Base-by-base conservation (phyloP, 345 rosid species). In the Brassica incana region DNA sequence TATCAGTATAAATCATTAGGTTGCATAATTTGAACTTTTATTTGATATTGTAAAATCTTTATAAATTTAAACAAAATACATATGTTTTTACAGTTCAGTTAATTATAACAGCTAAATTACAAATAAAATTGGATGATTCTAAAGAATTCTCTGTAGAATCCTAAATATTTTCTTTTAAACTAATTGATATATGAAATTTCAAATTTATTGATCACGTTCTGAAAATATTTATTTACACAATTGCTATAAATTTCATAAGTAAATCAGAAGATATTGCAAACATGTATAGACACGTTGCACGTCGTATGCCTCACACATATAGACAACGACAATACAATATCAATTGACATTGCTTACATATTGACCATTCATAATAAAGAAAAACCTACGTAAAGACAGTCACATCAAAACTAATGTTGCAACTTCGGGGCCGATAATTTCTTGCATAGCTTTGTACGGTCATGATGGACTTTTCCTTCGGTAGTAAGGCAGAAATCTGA, bases 321-420 rank as follows among this genome's bases (percentile, higher is more conserved):
- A 50, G 58, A 48, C 71, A 63, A 23, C 5, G 75, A 23, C 58
- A 23, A 6, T 27, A 11, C 45, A 32, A 36, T 45, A 77, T 52
- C 45, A 64, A 4, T 1, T 71, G 43, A 63, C 54, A 63, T 1
- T 25, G 48, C 15, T 50, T n/a, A 33, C 43, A 54, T 71, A 36
- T 29, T 65, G 76, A 16, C 52, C 68, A 72, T 72, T 72, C 77
- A 72, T 78, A 40, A 9, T 60, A 73, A 79, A 73, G 74, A 59
- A 60, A 71, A 16, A 30, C 40, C 0, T 67, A 72, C 69, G 56
- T 67, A 60, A 54, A 56, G 69, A 67, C 73, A 67, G 66, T 79
- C 82, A 79, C 77, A 79, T 79, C 82, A 54, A 79, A 67, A 67
- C 74, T 73, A 67, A 66, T 79, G 82, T 73, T 79, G 82, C 69